These are phyloP conservation scores for Neurospora discreta DNA, from an alignment of 495 filamentous ascomycete genomes.

Conservation along the genomic window DNA sequence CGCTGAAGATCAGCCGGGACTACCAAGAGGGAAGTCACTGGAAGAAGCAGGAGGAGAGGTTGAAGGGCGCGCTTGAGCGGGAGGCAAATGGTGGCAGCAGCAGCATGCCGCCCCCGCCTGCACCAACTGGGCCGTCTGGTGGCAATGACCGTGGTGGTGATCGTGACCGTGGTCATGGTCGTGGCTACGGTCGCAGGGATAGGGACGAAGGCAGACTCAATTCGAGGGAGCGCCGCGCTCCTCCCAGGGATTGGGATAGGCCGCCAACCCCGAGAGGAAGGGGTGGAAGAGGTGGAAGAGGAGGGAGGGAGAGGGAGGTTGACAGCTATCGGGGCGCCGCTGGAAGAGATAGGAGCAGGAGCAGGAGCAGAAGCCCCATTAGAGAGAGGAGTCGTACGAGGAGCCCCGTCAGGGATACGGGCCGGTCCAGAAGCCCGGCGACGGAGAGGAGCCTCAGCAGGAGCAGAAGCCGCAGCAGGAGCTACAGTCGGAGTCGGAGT, in stretches of 20 bases:
- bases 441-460: not conserved
- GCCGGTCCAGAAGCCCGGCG: not conserved
- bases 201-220: not conserved
- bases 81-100: conserved; percentile 16
- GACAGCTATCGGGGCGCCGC: not conserved
- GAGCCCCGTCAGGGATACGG: not conserved
- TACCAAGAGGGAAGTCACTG: conserved; percentile 78
- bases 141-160: not conserved
- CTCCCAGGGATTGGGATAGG: not conserved
- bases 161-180: not conserved
- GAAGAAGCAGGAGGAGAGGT: conserved; percentile 60
- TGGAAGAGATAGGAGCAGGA: not conserved
- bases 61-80: conserved; percentile 46
- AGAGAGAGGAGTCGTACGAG: not conserved
- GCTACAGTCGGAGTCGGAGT: not conserved
- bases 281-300: not conserved
- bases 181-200: not conserved
- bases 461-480: not conserved
- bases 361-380: not conserved
- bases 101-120: not conserved
- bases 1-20: conserved; percentile 78
- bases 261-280: not conserved
- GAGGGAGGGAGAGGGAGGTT: conserved; percentile 2
- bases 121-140: not conserved
- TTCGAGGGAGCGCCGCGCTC: not conserved